Evolutionary conservation across 1,139 yeast species (phyloP), one percentile per base, ranked within the genome.

Genomic region (Scheffersomyces titani): DNA sequence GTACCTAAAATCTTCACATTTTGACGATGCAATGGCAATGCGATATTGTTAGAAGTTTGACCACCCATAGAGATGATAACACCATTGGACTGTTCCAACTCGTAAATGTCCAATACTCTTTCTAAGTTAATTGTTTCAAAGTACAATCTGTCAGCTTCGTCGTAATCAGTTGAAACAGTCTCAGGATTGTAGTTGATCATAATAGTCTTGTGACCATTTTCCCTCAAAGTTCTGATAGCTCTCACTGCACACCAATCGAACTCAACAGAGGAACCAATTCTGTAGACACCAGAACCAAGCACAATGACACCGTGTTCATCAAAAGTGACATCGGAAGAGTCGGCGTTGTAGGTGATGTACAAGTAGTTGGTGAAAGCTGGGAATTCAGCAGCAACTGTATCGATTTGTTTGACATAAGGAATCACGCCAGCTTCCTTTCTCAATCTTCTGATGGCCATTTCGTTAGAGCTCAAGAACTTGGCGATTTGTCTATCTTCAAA

Each of bases 121-220:
- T 94, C 99, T 70, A 93, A 82, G 75, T 92, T 92, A 75, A 94
- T 92, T 55, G 96, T 93, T 81, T 94, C 99, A 70, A 94, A 94
- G 80, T 94, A 94, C 66, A 94, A 86, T 76, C 98, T 86, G 75
- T 94, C 99, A 62, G 97, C 98, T 79, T 94, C 99, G 73, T 94
- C 99, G 73, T 92, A 94, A 78, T 94, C 99, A 51, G 99, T 94
- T 19, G 97, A 91, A 50, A 94, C 99, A 49, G 99, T 94, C 80
- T 94, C 99, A 54, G 99, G 99, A 78, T 94, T 94, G 80, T 94
- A 94, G 82, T 94, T 94, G 72, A 94, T 87, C 98, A 94, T 94
- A 70, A 94, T 89, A 45, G 99, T 94, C 83, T 92, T 94, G 72
- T 85, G 81, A 58, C 93, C 93, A 71, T 86, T 85, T 63, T 90